phyloP scores from a whole-genome alignment of 192 early-diverging fungal genomes.

The Gigaspora rosea region DNA sequence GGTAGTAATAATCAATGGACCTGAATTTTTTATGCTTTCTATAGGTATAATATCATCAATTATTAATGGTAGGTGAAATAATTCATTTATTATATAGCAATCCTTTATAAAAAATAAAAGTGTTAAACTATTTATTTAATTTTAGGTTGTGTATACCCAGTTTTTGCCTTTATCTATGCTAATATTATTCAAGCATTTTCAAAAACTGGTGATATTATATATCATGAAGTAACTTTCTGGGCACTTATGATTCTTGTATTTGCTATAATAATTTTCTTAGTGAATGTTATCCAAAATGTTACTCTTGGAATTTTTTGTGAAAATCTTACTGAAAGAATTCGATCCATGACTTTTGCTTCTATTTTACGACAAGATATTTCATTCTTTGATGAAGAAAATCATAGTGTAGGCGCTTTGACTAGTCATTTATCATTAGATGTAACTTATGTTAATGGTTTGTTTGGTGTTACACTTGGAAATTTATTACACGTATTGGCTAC shows the following conservation, averaged over 20 bases:
- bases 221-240: constrained; percentile 45
- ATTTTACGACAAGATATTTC: too few species aligned
- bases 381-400: too few species aligned
- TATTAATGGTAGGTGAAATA: not conserved
- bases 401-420: too few species aligned
- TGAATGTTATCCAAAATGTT: not conserved
- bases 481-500: not conserved
- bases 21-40: constrained; percentile 5
- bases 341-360: too few species aligned
- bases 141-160: constrained; percentile 52
- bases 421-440: too few species aligned
- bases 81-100: too few species aligned
- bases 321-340: too few species aligned
- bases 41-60: constrained; percentile 9
- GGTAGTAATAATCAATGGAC: constrained; percentile 2
- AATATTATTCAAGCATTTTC: constrained; percentile 36
- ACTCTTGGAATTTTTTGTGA: too few species aligned
- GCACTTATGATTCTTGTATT: constrained; percentile 46
- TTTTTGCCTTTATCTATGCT: constrained; percentile 75
- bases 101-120: too few species aligned
- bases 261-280: constrained; percentile 14
- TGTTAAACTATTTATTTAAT: too few species aligned
- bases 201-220: constrained; percentile 14
- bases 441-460: too few species aligned
- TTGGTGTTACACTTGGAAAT: too few species aligned